Evolutionary conservation across 805 yeast species (phyloP), one percentile per base, ranked within the genome.

Genomic region (Nakazawaea peltata): DNA sequence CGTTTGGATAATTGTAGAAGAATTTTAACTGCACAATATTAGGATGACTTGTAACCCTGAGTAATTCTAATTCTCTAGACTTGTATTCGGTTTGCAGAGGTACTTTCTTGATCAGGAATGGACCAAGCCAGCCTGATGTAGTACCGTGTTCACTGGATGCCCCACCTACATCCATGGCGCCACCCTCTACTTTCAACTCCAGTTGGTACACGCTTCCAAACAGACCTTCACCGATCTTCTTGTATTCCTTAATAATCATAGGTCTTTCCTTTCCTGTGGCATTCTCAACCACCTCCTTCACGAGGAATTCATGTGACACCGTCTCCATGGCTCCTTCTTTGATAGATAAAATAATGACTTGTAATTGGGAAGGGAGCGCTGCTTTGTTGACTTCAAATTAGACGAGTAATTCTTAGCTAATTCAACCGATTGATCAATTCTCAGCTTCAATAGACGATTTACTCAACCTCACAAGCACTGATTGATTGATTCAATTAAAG

Each of bases 61-160:
- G 63, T 26, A 83, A 76, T 54, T 81, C 90, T 47, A 83, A 63
- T 56, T 83, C 94, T 56, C 94, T 66, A 33, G 83, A 74, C 56
- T 83, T 83, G 55, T 82, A 83, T 54, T 83, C 94, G 0, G 92
- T 83, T 50, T 83, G 92, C 1, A 92, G 90, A 18, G 90, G 88
- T 1, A 82, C 92, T 46, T 85, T 71, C 49, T 83, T 83, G 40
- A 83, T 81, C 15, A 92, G 92, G 61, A 72, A 83, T 0, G 94
- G 94, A 1, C 94, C 94, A 26, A 76, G 59, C 83, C 85, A 77
- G 22, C 54, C 56, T 5, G 14, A 12, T 13, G 13, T 5, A 15
- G 6, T 8, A 15, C 11, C 19, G 6, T 24, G 24, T 30, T 48
- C 53, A 28, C 25, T 40, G 30, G 43, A 28, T n/a, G 38, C 35